Evolutionary conservation across 257 asterid species (phyloP).

Genomic region (Nicotiana obtusifolia): DNA sequence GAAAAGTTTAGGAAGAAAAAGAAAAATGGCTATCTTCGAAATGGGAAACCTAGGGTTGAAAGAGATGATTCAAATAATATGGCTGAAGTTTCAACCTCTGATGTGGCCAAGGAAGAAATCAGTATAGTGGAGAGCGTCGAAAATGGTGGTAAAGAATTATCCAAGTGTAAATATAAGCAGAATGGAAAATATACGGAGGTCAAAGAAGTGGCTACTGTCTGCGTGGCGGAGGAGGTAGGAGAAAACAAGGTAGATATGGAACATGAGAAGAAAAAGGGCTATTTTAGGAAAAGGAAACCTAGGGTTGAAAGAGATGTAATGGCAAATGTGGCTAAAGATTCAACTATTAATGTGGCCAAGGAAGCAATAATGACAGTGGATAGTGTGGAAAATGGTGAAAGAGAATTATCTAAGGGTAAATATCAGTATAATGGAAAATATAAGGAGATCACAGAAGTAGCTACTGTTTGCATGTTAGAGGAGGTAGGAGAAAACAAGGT

Average conservation of each 20-base stretch:
- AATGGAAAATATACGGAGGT: not conserved
- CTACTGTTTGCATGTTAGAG: constrained; percentile 10
- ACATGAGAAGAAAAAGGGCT: not conserved
- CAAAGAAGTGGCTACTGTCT: constrained; percentile 12
- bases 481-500: not conserved
- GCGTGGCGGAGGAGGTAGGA: constrained; percentile 8
- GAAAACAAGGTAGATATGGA: not conserved
- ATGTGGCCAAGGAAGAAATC: not conserved
- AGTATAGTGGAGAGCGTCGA: not conserved
- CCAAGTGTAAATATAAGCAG: constrained; percentile 3
- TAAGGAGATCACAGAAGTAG: constrained; percentile 12
- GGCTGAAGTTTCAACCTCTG: not conserved
- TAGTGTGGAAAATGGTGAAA: constrained; percentile 7
- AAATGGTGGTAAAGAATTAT: constrained; percentile 7
- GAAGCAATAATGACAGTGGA: not conserved
- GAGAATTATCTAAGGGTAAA: constrained; percentile 8
- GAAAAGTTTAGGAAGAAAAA: too few relatives aligned
- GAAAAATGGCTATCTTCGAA: not conserved
- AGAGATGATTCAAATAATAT: constrained; percentile 3
- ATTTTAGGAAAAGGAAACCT: not conserved
- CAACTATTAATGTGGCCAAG: not conserved
- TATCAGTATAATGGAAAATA: not conserved
- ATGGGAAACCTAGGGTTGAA: constrained; percentile 12
- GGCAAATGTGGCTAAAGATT: not conserved
- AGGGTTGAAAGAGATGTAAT: constrained; percentile 10